phyloP scores from a whole-genome alignment of 2,329 filamentous ascomycete species.

The Penicillium sp. region DNA sequence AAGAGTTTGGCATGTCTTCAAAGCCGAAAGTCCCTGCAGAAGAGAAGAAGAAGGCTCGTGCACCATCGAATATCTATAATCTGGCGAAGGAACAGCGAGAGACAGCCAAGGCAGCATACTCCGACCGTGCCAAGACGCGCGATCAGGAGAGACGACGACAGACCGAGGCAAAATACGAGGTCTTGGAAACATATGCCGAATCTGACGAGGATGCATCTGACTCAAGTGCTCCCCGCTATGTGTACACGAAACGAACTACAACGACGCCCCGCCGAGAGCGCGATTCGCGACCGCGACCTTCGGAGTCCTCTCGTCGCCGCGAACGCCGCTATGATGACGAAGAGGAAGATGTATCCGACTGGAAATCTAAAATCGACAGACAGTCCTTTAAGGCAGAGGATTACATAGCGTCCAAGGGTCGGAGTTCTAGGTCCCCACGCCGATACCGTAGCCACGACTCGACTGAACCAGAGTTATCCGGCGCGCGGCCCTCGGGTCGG shows the following conservation, averaged over 20 bases:
- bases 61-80: slow-evolving; percentile 26
- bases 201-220: slow-evolving; percentile 36
- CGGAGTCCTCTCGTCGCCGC: slow-evolving; percentile 25
- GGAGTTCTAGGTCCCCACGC: slow-evolving; percentile 36
- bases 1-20: slow-evolving; percentile 37
- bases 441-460: slow-evolving; percentile 31
- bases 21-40: slow-evolving; percentile 36
- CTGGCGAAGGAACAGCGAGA: slow-evolving; percentile 38
- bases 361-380: slow-evolving; percentile 35
- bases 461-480: slow-evolving; percentile 33
- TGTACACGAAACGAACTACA: slow-evolving; percentile 22
- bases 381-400: slow-evolving; percentile 33
- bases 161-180: slow-evolving; percentile 40
- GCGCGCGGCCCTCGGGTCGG: slow-evolving; percentile 31
- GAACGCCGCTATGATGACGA: slow-evolving; percentile 29
- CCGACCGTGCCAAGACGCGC: slow-evolving; percentile 40
- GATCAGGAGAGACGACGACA: slow-evolving; percentile 47
- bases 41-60: slow-evolving; percentile 37
- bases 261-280: slow-evolving; percentile 21
- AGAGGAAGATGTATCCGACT: slow-evolving; percentile 28
- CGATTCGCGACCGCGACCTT: slow-evolving; percentile 22
- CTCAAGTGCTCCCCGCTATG: slow-evolving; percentile 27
- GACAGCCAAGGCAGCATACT: slow-evolving; percentile 30
- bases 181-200: slow-evolving; percentile 29
- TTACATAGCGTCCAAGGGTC: slow-evolving; percentile 41